A percentile compares a stretch with the other conserved stretches of the same genome.
Evolutionary conservation across 345 rosid genomes (phyloP).

Genomic region (Gossypium longicalyx): DNA sequence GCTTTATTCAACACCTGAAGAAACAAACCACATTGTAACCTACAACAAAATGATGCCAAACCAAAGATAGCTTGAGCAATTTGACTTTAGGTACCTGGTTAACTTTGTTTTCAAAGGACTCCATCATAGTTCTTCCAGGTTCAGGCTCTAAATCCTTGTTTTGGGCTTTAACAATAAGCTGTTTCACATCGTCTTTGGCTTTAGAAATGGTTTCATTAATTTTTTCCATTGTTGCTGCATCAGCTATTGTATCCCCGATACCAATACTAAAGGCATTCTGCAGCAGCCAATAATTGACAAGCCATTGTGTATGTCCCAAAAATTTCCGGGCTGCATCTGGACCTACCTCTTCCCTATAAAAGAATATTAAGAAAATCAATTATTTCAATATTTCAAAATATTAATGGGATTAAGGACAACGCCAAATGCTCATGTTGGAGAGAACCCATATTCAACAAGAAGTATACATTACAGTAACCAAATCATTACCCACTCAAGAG

Average conservation of each 20-base stretch:
- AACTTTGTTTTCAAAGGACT: conserved; percentile 94
- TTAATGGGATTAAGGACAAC: not conserved
- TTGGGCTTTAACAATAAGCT: conserved; percentile 60
- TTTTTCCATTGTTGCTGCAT: conserved; percentile 86
- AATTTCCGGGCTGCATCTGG: conserved; percentile 99
- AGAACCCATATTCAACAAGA: not conserved
- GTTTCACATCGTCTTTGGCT: conserved; percentile 84
- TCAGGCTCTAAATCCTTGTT: conserved; percentile 79
- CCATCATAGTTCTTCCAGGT: conserved; percentile 96
- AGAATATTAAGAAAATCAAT: not conserved
- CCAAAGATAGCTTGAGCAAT: not conserved
- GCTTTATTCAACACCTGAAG: conserved; percentile 73
- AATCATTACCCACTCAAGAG: not conserved
- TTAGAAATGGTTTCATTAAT: conserved; percentile 79
- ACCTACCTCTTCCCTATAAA: conserved; percentile 94
- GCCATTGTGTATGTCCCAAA: conserved; percentile 99
- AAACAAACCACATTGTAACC: not conserved
- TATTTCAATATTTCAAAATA: not conserved
- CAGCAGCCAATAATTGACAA: conserved; percentile 97
- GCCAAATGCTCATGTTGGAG: not conserved
- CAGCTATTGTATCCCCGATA: conserved; percentile 98
- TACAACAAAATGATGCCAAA: not conserved
- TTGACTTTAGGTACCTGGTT: conserved; percentile 79
- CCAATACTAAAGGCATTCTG: conserved; percentile 96
- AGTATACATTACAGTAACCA: not conserved